These are phyloP conservation scores for Globisporangium apiculatum DNA, from an alignment of 352 stramenopile genomes.

Conservation along the genomic window DNA sequence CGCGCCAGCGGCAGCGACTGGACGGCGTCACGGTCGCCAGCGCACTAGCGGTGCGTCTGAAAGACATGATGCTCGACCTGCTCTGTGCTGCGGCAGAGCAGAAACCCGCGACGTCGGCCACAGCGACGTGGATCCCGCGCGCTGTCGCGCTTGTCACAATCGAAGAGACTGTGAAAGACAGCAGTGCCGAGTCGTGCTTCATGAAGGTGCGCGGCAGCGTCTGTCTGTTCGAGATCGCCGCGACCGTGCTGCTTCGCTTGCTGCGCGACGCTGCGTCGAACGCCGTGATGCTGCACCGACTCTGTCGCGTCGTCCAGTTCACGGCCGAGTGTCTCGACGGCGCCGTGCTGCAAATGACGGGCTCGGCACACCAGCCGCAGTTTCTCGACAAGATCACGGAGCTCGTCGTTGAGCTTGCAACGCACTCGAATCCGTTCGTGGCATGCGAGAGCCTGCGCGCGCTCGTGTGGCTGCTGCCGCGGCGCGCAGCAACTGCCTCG, in stretches of 20 bases:
- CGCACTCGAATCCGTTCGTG: slow-evolving; percentile 47
- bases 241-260: slow-evolving; percentile 24
- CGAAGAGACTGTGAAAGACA: slow-evolving; percentile 46
- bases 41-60: slow-evolving; percentile 29
- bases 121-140: slow-evolving; percentile 14
- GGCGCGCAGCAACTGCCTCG: slow-evolving; percentile 11
- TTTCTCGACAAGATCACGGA: slow-evolving; percentile 48
- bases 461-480: slow-evolving; percentile 68
- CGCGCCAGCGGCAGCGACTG: slow-evolving; percentile 25
- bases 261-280: slow-evolving; percentile 22
- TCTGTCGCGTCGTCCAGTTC: slow-evolving; percentile 45
- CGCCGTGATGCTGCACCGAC: slow-evolving; percentile 34
- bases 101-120: slow-evolving; percentile 1
- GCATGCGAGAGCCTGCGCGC: slow-evolving; percentile 50
- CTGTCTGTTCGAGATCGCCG: slow-evolving; percentile 56
- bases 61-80: slow-evolving; percentile 52
- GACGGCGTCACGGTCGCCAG: slow-evolving; percentile 35
- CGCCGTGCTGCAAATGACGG: slow-evolving; percentile 32
- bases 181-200: slow-evolving; percentile 30
- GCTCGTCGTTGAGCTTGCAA: slow-evolving; percentile 28
- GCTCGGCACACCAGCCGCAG: slow-evolving; percentile 31
- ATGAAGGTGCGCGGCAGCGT: slow-evolving; percentile 36
- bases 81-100: slow-evolving; percentile 17
- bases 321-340: slow-evolving; percentile 43
- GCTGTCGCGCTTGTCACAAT: slow-evolving; percentile 43